phyloP scores from a whole-genome alignment of 495 filamentous ascomycete genomes.

The Aspergillus indologenus region DNA sequence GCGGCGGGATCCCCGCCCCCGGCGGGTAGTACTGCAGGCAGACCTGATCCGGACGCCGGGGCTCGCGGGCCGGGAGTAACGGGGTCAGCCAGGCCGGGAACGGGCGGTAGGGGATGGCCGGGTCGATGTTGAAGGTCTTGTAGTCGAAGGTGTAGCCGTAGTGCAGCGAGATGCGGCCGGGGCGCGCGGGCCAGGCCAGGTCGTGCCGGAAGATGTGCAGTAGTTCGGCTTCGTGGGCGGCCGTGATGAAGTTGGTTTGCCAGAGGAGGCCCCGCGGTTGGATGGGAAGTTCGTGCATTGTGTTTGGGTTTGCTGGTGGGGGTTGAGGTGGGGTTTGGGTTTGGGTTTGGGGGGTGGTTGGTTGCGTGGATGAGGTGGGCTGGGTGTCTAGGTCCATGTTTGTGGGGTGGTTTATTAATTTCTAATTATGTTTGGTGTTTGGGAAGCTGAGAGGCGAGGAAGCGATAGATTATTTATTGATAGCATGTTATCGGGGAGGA shows the following conservation, averaged over 20 bases:
- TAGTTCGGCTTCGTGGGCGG: conserved; percentile 33
- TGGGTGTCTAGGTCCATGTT: not conserved
- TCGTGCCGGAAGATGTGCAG: conserved; percentile 33
- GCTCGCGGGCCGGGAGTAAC: conserved; percentile 35
- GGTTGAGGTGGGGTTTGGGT: not conserved
- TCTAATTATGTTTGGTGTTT: not conserved
- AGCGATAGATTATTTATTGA: not conserved
- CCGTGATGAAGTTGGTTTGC: conserved; percentile 33
- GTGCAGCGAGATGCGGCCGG: conserved; percentile 37
- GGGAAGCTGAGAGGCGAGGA: not conserved
- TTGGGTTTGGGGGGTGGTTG: not conserved
- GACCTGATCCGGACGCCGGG: conserved; percentile 39
- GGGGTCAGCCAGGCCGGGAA: conserved; percentile 40
- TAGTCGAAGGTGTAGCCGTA: conserved; percentile 47
- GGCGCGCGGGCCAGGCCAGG: conserved; percentile 36
- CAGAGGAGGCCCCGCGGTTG: conserved; percentile 30
- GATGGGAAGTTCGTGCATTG: conserved; percentile 26
- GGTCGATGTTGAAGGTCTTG: conserved; percentile 41
- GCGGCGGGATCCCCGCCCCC: conserved; percentile 40
- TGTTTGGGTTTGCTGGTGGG: not conserved
- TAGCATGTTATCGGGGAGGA: not conserved
- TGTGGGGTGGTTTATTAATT: not conserved
- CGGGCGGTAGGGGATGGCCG: conserved; percentile 36
- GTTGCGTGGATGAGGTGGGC: no score
- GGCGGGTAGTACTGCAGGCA: conserved; percentile 44